Evolutionary conservation across 805 yeast genomes (phyloP), one percentile per base, ranked within the genome.

Genomic region (Starmerella geochares): DNA sequence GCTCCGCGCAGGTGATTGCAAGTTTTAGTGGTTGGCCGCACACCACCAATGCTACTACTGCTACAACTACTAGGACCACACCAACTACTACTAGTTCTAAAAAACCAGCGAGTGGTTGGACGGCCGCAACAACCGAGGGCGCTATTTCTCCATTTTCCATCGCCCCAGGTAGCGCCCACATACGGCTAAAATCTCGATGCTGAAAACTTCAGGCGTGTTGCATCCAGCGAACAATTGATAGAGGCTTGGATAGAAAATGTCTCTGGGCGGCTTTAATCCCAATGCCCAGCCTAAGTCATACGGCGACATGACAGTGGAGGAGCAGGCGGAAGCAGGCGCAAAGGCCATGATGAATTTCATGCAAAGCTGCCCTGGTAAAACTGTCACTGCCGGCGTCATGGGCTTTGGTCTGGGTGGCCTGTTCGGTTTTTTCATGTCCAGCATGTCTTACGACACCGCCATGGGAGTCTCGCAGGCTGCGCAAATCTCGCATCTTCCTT

Each of bases 391-490:
- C 25, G 97, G 96, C 54, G 96, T 81, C 19, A 80, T 94, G 13
- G 97, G 97, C 20, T 90, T 86, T 67, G 88, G 81, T 33, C 77
- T 90, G 32, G 97, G 97, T 68, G 97, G 96, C 54, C 83, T 88
- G 52, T 87, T 90, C 66, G 96, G 97, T 54, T 69, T 92, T 44
- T 87, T 90, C 71, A 92, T 90, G 96, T 68, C 71, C 44, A 60
- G 67, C 45, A 80, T 80, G 86, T 79, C 88, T 0, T 86, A 84
- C 62, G 95, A 85, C 66, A 86, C 83, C 1, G 86, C 94, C 1
- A 83, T 86, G 33, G 67, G 70, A 24, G 56, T 60, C 25, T 75
- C 78, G 0, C 67, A 71, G 13, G 71, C 74, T 1, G 69, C 69
- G 36, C 80, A 77, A 54, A 80, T 86, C 46, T 74, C 87, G 4